Evolutionary conservation across 768 basidiomycete species (phyloP).

Genomic region (Pleurotus giganteus): DNA sequence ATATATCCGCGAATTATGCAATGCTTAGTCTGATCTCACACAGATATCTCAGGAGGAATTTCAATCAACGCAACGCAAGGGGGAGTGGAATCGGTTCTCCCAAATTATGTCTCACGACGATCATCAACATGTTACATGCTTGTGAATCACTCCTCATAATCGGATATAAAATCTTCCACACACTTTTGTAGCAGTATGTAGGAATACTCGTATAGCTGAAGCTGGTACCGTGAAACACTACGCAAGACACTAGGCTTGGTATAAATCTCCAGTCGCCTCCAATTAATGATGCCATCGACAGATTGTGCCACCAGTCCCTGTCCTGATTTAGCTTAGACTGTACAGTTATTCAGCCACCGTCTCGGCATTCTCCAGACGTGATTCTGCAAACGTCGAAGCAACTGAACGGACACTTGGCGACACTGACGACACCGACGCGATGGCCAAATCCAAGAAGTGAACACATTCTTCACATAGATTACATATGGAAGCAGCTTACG

Average conservation of each 20-base stretch:
- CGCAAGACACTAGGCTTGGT: too few relatives aligned
- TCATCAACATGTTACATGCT: too few relatives aligned
- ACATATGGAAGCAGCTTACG: slow-evolving; percentile 11
- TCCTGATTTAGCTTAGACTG: neutral
- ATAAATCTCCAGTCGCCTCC: neutral
- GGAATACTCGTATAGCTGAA: too few relatives aligned
- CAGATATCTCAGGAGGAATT: neutral
- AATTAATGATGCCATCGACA: neutral
- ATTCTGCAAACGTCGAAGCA: slow-evolving; percentile 26
- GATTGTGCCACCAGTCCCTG: neutral
- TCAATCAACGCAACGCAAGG: too few relatives aligned
- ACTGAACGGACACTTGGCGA: slow-evolving; percentile 21
- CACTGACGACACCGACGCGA: slow-evolving; percentile 37
- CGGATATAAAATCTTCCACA: too few relatives aligned
- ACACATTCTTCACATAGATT: neutral
- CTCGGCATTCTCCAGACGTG: neutral
- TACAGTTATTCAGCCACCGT: slow-evolving; percentile 7
- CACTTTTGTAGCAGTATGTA: too few relatives aligned
- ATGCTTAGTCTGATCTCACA: neutral
- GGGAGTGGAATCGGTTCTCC: too few relatives aligned
- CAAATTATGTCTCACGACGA: too few relatives aligned
- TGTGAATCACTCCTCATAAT: too few relatives aligned
- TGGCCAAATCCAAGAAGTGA: slow-evolving; percentile 99
- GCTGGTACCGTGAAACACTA: too few relatives aligned
- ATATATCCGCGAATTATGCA: neutral